Conservation (phyloP, 805 yeast species). For the Pichia sporocuriosa region DNA sequence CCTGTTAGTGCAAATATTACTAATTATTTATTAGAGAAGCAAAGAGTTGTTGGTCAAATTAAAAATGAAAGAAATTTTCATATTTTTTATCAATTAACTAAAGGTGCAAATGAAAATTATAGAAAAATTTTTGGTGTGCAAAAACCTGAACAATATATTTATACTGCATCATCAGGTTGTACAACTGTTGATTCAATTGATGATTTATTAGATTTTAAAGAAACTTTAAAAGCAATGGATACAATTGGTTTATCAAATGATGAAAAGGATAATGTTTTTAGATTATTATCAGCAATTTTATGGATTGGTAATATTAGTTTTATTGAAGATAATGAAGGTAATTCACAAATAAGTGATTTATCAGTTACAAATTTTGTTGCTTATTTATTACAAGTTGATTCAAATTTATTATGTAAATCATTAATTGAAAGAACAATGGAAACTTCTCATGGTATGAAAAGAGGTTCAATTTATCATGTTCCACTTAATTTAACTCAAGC, state of each 20-base stretch:
- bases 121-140: slow-evolving; percentile 85
- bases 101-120: slow-evolving; percentile 79
- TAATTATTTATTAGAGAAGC: slow-evolving; percentile 88
- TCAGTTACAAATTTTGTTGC: slow-evolving; percentile 95
- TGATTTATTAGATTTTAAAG: slow-evolving; percentile 71
- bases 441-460: slow-evolving; percentile 79
- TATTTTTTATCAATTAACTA: slow-evolving; percentile 92
- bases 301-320: slow-evolving; percentile 95
- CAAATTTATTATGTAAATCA: slow-evolving; percentile 57
- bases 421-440: slow-evolving; percentile 79
- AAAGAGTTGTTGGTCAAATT: slow-evolving; percentile 94
- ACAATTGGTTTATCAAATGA: slow-evolving; percentile 73
- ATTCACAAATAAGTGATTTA: slow-evolving; percentile 72
- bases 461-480: slow-evolving; percentile 92
- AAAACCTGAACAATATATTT: slow-evolving; percentile 85
- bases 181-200: slow-evolving; percentile 81
- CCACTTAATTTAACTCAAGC: slow-evolving; percentile 92
- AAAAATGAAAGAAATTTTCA: slow-evolving; percentile 92
- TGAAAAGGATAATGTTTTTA: slow-evolving; percentile 88
- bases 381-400: slow-evolving; percentile 75
- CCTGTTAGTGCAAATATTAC: slow-evolving; percentile 96
- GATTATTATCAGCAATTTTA: slow-evolving; percentile 73
- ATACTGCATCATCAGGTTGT: slow-evolving; percentile 83
- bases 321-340: slow-evolving; percentile 79
- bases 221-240: slow-evolving; percentile 64